phyloP scores from a whole-genome alignment of 2,329 filamentous ascomycete species.

The Plectosphaerella sp. region DNA sequence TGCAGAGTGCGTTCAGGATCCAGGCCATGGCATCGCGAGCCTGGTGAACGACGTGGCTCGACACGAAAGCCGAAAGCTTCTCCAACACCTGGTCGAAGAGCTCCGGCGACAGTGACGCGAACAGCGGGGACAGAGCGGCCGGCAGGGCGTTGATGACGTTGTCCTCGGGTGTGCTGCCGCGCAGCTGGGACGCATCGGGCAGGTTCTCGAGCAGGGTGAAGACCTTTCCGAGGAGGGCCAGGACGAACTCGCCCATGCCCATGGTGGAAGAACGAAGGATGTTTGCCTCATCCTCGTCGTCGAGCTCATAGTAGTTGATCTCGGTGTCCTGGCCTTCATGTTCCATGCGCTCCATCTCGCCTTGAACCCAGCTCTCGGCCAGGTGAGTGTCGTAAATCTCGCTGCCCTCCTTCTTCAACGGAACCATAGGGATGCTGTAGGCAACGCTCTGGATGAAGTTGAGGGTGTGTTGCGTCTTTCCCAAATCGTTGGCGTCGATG shows the following conservation, averaged over 20 bases:
- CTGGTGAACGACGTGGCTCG: conserved; percentile 93
- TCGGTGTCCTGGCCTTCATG: conserved; percentile 78
- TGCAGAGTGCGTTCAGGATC: conserved; percentile 94
- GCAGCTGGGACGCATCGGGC: conserved; percentile 81
- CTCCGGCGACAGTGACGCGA: conserved; percentile 86
- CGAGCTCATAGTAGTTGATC: conserved; percentile 82
- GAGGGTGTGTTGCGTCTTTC: conserved; percentile 91
- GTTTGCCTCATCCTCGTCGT: conserved; percentile 78
- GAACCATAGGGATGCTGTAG: conserved; percentile 90
- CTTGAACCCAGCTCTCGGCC: conserved; percentile 89
- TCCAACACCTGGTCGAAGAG: conserved; percentile 89
- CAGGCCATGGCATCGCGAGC: conserved; percentile 97
- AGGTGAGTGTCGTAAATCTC: conserved; percentile 69
- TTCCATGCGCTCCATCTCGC: conserved; percentile 89
- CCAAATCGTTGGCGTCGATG: conserved; percentile 95
- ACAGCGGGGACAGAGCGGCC: conserved; percentile 82
- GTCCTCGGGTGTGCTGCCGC: conserved; percentile 90
- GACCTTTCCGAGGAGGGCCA: conserved; percentile 86
- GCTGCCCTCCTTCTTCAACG: conserved; percentile 65
- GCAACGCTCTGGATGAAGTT: conserved; percentile 94
- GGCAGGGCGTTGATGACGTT: conserved; percentile 95
- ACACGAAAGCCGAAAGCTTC: conserved; percentile 88
- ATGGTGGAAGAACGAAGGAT: conserved; percentile 93
- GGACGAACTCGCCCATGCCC: conserved; percentile 86
- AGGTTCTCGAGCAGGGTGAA: conserved; percentile 95